Percentiles rank a stretch among this genome's conserved stretches.
phyloP scores from a whole-genome alignment of 306 rosid species.

The Begonia peltatifolia region DNA sequence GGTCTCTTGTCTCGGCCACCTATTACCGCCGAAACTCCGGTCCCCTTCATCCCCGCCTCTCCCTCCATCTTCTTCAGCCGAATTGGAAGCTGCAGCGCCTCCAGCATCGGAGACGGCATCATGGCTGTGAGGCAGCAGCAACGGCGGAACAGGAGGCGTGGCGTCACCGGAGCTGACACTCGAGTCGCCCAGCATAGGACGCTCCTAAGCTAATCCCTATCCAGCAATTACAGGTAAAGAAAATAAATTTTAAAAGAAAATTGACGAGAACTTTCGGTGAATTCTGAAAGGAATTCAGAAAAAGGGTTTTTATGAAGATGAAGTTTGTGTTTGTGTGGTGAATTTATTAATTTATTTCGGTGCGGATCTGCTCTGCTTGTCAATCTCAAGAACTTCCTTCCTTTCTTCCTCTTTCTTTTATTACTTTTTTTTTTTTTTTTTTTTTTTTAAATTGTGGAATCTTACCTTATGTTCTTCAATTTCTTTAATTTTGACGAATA shows the following conservation, averaged over 20 bases:
- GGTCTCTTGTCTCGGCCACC: conserved; percentile 95
- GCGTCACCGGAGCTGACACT: conserved; percentile 30
- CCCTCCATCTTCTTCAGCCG: conserved; percentile 30
- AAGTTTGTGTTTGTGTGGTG: conserved; percentile 13
- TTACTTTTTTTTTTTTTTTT: too few relatives aligned
- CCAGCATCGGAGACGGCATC: background rate
- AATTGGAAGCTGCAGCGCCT: conserved; percentile 19
- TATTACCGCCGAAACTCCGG: conserved; percentile 44
- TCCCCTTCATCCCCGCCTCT: conserved; percentile 29
- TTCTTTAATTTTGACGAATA: background rate
- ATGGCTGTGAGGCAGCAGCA: too few relatives aligned
- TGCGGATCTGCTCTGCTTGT: conserved; percentile 39
- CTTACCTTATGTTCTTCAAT: conserved; percentile 11
- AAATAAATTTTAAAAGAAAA: conserved; percentile 10
- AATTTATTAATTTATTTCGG: conserved; percentile 38
- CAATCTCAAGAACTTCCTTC: conserved; percentile 26
- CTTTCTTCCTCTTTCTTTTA: too few relatives aligned
- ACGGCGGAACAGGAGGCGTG: background rate
- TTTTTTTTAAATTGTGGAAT: conserved; percentile 29
- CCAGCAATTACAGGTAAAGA: conserved; percentile 17
- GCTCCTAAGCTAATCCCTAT: conserved; percentile 4
- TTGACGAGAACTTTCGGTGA: background rate
- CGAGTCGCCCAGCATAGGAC: conserved; percentile 67
- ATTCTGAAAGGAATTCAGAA: conserved; percentile 3
- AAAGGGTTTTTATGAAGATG: conserved; percentile 16